A percentile compares a stretch with the other conserved stretches of the same genome.
phyloP scores from a whole-genome alignment of 176 grass and related monocot genomes.

The Cenchrus purpureus region DNA sequence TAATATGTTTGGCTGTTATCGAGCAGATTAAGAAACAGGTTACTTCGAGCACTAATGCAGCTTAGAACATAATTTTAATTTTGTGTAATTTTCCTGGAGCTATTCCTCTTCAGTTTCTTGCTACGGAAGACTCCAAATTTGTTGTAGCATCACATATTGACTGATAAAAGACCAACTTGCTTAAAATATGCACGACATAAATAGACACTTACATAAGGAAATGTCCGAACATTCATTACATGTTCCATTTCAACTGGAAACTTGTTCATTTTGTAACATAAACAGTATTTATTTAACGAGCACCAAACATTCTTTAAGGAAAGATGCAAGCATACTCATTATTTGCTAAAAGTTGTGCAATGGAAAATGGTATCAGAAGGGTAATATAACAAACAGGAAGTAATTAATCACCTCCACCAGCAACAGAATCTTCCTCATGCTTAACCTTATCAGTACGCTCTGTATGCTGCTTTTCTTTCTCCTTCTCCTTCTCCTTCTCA shows the following conservation, averaged over 20 bases:
- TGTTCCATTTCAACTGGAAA: slow-evolving; percentile 14
- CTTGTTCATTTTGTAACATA: background rate
- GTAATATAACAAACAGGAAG: slow-evolving; percentile 27
- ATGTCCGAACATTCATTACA: background rate
- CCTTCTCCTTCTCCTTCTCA: slow-evolving; percentile 68
- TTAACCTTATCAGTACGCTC: slow-evolving; percentile 73
- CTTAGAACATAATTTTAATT: slow-evolving; percentile 11
- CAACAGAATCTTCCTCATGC: slow-evolving; percentile 58
- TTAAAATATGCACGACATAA: background rate
- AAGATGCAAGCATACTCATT: slow-evolving; percentile 22
- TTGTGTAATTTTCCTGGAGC: background rate
- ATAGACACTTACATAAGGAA: background rate
- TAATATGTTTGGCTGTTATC: background rate
- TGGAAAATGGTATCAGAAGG: slow-evolving; percentile 14
- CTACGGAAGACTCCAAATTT: background rate
- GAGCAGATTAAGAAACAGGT: background rate
- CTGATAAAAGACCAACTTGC: background rate
- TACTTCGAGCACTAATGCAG: background rate
- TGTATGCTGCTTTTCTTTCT: slow-evolving; percentile 59
- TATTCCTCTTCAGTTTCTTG: background rate
- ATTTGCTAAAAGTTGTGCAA: slow-evolving; percentile 32
- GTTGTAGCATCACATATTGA: background rate
- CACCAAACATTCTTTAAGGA: slow-evolving; percentile 9
- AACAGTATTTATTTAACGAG: slow-evolving; percentile 24
- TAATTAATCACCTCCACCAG: slow-evolving; percentile 63